Conservation (phyloP, 352 stramenopile genomes). For the Aphanomyces astaci region DNA sequence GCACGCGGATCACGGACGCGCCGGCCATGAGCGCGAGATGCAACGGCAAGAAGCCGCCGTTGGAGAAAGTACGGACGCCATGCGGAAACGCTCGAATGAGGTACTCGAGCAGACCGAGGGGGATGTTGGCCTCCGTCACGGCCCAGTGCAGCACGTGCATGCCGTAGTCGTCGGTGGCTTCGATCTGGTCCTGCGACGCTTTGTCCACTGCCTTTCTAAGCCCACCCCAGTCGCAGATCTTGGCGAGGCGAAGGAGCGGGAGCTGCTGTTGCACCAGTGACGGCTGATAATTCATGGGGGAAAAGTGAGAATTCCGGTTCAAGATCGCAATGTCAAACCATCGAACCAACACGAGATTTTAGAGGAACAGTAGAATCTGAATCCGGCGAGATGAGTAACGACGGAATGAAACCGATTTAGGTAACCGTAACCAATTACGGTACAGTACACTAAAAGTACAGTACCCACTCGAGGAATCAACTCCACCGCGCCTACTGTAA, state of each 20-base stretch:
- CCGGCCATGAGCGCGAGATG: slow-evolving; percentile 20
- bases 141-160: slow-evolving; percentile 34
- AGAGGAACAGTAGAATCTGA: too few species aligned
- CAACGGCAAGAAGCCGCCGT: slow-evolving; percentile 7
- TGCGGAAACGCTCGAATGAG: slow-evolving; percentile 14
- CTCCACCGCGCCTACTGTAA: too few species aligned
- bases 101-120: slow-evolving; percentile 17
- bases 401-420: too few species aligned
- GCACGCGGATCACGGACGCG: slow-evolving; percentile 6
- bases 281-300: background rate
- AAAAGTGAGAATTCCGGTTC: background rate
- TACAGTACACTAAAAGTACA: too few species aligned
- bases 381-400: too few species aligned
- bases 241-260: slow-evolving; percentile 26
- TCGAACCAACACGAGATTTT: too few species aligned
- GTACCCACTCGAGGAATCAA: too few species aligned
- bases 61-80: slow-evolving; percentile 8
- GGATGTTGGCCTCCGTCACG: slow-evolving; percentile 25
- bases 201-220: slow-evolving; percentile 37
- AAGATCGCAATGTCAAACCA: background rate
- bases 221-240: slow-evolving; percentile 38
- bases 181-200: background rate
- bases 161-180: slow-evolving; percentile 26
- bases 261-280: background rate
- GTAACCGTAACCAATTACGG: too few species aligned